Evolutionary conservation across 805 yeast genomes (phyloP).

Genomic region (Saturnispora zaruensis): DNA sequence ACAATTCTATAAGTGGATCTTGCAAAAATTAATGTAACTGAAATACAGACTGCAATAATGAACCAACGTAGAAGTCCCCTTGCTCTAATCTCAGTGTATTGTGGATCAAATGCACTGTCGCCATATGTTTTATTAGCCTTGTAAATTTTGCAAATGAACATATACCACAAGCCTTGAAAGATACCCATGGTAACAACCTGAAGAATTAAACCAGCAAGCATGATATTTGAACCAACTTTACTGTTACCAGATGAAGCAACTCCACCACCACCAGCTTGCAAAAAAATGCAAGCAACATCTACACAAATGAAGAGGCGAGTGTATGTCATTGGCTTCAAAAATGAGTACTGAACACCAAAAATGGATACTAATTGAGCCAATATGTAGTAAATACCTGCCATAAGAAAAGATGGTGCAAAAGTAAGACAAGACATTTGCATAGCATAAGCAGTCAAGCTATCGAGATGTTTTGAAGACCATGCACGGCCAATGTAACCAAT

Average conservation of each 20-base stretch:
- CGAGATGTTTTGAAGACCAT: slow-evolving; percentile 30
- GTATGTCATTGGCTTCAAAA: slow-evolving; percentile 48
- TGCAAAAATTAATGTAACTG: slow-evolving; percentile 46
- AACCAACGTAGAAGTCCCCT: slow-evolving; percentile 32
- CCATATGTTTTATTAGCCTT: slow-evolving; percentile 18
- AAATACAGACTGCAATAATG: slow-evolving; percentile 35
- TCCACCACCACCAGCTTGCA: slow-evolving; percentile 74
- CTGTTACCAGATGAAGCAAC: slow-evolving; percentile 26
- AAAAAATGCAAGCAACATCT: slow-evolving; percentile 52
- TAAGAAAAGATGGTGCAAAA: slow-evolving; percentile 72
- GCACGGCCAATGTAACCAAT: slow-evolving; percentile 57
- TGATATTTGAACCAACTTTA: slow-evolving; percentile 30
- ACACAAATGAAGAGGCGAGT: slow-evolving; percentile 58
- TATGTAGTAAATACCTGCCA: slow-evolving; percentile 74
- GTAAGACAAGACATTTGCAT: slow-evolving; percentile 64
- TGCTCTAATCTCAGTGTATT: slow-evolving; percentile 29
- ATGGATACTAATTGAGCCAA: slow-evolving; percentile 59
- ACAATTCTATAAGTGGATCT: slow-evolving; percentile 65
- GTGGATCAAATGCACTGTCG: slow-evolving; percentile 27
- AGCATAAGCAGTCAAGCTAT: slow-evolving; percentile 36
- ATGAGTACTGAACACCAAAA: slow-evolving; percentile 47
- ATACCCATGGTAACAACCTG: slow-evolving; percentile 62
- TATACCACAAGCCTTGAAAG: slow-evolving; percentile 40
- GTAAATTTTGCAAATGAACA: slow-evolving; percentile 35
- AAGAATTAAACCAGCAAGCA: slow-evolving; percentile 67